These are phyloP conservation scores for Irpex sp. DNA, from an alignment of 1,284 basidiomycete species.

Conservation along the genomic window DNA sequence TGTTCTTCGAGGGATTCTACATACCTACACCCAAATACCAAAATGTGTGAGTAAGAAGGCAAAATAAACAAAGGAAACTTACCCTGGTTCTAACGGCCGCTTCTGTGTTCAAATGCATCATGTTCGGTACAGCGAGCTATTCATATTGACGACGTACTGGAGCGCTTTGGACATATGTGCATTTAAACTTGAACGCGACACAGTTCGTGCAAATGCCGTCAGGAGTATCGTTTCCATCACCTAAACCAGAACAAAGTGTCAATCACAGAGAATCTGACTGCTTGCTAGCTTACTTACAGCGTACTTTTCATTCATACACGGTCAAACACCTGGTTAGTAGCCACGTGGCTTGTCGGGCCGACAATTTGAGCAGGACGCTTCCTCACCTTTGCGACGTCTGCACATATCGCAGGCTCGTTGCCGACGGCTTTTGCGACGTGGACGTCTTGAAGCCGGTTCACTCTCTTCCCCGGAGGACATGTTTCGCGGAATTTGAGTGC, in stretches of 20 bases:
- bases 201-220: conserved; percentile 10
- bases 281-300: conserved; percentile 9
- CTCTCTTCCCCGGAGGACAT: conserved; percentile 5
- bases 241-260: conserved; percentile 1
- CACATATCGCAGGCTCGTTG: conserved; percentile 14
- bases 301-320: conserved; percentile 1
- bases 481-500: background rate
- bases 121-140: background rate
- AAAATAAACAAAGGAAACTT: background rate
- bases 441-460: conserved; percentile 3
- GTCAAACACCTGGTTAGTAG: background rate
- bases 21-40: conserved; percentile 1
- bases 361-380: background rate
- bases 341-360: background rate
- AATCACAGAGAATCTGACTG: background rate
- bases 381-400: conserved; percentile 13
- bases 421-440: conserved; percentile 7
- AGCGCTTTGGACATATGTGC: conserved; percentile 10
- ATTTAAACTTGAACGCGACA: conserved; percentile 5
- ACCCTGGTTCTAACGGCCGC: conserved; percentile 5
- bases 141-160: conserved; percentile 2
- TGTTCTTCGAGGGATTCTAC: conserved; percentile 8
- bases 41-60: too few species aligned
- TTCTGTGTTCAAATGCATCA: background rate
- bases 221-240: conserved; percentile 6